Base-by-base conservation (phyloP, 2,329 filamentous ascomycete species). In the Pseudocercospora ulei region DNA sequence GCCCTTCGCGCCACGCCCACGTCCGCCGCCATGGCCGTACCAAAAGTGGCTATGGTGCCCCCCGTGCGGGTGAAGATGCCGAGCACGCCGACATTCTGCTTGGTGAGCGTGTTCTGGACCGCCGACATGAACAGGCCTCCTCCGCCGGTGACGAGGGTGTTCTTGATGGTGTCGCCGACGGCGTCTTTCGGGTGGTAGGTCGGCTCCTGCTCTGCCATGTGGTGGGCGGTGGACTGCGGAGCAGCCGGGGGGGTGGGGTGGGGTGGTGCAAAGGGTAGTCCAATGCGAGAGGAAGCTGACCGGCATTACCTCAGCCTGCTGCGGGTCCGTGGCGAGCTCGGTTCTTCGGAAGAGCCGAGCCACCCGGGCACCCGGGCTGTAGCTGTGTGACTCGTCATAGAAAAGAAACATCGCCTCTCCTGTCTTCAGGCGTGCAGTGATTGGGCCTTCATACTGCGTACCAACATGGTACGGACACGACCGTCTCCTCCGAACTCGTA, bases 21-120 rank as follows among this genome's bases (percentile, higher is more conserved):
- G 8, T 30, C 23, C 18, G 4, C 20, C 33, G 28, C 13, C 8
- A 12, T 23, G 5, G 17, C 19, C 55, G 22, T 70, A 83, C 80
- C 74, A 56, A 76, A 76, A 44, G 73, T 59, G 45, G 68, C 80
- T 58, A 88, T 81, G 34, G 80, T 80, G 57, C 78, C 70, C 50
- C 86, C 87, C 41, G 78, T 80, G 56, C 77, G 76, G 30, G 82
- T 82, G 60, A 96, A 78, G 56, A 94, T 73, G 51, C 82, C 82
- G 68, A 80, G 75, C 46, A 78, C 73, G 54, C 86, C 84, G 50
- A 90, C 70, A 63, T 94, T 94, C 60, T 76, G 72, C 68, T 78
- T 86, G 39, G 79, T 72, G 53, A 95, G 73, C 43, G 86, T 84
- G 69, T 93, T 96, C 68, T 87, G 82, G 50, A 93, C 72, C 39